phyloP scores from a whole-genome alignment of 495 filamentous ascomycete species.

The Trichoderma erinaceum region DNA sequence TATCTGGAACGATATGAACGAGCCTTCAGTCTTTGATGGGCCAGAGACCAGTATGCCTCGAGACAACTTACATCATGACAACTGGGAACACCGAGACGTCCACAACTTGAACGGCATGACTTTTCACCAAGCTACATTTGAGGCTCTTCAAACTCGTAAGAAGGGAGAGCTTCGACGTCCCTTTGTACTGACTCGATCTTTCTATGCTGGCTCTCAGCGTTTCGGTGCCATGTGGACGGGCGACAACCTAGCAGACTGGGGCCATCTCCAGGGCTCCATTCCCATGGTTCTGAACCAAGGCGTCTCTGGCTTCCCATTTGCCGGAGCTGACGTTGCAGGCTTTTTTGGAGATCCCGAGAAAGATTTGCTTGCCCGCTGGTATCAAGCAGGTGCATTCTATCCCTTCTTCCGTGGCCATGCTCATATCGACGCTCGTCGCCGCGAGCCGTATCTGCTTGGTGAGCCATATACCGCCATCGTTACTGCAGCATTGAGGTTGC shows the following conservation, averaged over 20 bases:
- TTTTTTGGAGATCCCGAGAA: slow-evolving; percentile 96
- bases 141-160: slow-evolving; percentile 73
- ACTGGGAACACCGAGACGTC: slow-evolving; percentile 95
- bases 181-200: slow-evolving; percentile 88
- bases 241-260: slow-evolving; percentile 91
- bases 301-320: slow-evolving; percentile 88
- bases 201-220: slow-evolving; percentile 84
- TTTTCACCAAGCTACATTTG: slow-evolving; percentile 85
- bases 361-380: slow-evolving; percentile 89
- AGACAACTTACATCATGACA: slow-evolving; percentile 84
- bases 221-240: slow-evolving; percentile 96
- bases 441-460: slow-evolving; percentile 85
- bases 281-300: slow-evolving; percentile 92
- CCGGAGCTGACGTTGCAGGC: slow-evolving; percentile 92
- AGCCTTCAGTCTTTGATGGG: slow-evolving; percentile 97
- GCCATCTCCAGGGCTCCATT: slow-evolving; percentile 75
- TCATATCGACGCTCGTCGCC: slow-evolving; percentile 88
- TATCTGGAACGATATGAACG: slow-evolving; percentile 99
- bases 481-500: slow-evolving; percentile 74
- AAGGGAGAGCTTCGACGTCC: slow-evolving; percentile 70
- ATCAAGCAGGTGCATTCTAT: slow-evolving; percentile 94
- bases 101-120: slow-evolving; percentile 95
- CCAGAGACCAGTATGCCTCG: slow-evolving; percentile 97
- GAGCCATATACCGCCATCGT: slow-evolving; percentile 84
- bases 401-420: slow-evolving; percentile 98